Conservation (phyloP, 257 asterid genomes). For the Nicotiana undulata region DNA sequence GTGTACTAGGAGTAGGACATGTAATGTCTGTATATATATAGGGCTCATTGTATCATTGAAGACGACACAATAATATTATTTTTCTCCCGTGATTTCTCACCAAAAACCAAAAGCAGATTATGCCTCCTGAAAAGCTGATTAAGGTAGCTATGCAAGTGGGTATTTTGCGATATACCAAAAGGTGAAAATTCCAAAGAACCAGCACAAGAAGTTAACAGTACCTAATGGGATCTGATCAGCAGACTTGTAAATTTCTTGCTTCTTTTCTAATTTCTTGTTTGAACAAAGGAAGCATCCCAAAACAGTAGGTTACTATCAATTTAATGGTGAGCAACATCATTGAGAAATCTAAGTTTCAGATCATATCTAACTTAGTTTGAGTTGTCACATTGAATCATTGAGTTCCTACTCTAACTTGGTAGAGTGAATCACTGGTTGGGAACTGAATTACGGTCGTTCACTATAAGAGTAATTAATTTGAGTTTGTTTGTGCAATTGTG, state of each 20-base stretch:
- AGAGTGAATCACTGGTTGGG: neutral
- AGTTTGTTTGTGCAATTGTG: neutral
- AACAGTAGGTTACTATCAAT: too few species aligned
- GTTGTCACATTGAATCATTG: neutral
- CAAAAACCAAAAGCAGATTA: neutral
- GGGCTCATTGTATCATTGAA: too few species aligned
- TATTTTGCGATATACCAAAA: too few species aligned
- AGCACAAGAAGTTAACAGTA: constrained; percentile 7
- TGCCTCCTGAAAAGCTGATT: neutral
- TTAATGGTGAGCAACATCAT: too few species aligned
- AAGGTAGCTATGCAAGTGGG: neutral
- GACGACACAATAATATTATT: too few species aligned
- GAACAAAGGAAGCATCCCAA: constrained; percentile 71
- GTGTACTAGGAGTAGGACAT: too few species aligned
- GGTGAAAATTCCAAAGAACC: too few species aligned
- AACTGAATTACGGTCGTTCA: neutral
- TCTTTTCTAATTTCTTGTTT: constrained; percentile 49
- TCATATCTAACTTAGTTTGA: neutral
- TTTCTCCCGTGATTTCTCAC: too few species aligned
- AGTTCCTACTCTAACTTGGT: neutral
- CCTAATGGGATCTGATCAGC: constrained; percentile 74
- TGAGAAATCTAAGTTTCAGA: neutral
- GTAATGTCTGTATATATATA: too few species aligned
- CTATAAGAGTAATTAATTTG: neutral
- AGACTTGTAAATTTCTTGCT: constrained; percentile 28